Base-by-base conservation (phyloP, 306 rosid genomes). In the barrel medic (Medicago truncatula) region DNA sequence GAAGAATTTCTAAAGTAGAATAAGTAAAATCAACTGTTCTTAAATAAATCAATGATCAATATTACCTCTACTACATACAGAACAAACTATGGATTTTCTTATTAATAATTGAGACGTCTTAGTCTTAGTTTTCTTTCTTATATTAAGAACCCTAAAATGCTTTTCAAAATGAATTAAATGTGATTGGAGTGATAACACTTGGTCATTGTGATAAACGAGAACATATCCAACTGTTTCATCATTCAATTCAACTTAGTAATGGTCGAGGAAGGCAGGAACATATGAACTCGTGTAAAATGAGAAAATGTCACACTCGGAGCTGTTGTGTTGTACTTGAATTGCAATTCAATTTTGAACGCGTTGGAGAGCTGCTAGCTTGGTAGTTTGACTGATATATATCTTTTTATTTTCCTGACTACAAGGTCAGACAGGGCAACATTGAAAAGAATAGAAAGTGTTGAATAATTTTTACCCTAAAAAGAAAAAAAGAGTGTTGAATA, bases 311-410 rank as follows among this genome's bases (percentile, higher is more conserved):
- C 7, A 34, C 38, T 4, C 38, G 1, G 6, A 5, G 47, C 21
- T 49, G 38, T 69, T 58, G 38, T 49, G 38, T 69, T 58, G 38
- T 34, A 5, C 7, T 34, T 34, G 52, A 25, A 36, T 28, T 53
- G 7, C 15, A 12, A 58, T 79, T 43, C 49, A 46, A 50, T 18
- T 6, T 18, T 6, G 14, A 8, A 64, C 64, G 6, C 17, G 18
- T 38, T 38, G 7, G 53, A 31, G 34, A 16, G 21, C 62, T 41
- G 23, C 62, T 41, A 16, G 9, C 59, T 31, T 20, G 57, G 83
- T 64, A 64, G 20, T 73, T 79, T 65, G 78, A 73, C 75, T 53
- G 36, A 49, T n/a, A n/a, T n/a, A n/a, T n/a, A n/a, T n/a, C n/a
- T n/a, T n/a, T 34, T 34, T 34, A 4, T 38, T 5, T 16, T 10